Evolutionary conservation across 805 yeast species (phyloP), one percentile per base, ranked within the genome.

Genomic region (Citeromyces matritensis): DNA sequence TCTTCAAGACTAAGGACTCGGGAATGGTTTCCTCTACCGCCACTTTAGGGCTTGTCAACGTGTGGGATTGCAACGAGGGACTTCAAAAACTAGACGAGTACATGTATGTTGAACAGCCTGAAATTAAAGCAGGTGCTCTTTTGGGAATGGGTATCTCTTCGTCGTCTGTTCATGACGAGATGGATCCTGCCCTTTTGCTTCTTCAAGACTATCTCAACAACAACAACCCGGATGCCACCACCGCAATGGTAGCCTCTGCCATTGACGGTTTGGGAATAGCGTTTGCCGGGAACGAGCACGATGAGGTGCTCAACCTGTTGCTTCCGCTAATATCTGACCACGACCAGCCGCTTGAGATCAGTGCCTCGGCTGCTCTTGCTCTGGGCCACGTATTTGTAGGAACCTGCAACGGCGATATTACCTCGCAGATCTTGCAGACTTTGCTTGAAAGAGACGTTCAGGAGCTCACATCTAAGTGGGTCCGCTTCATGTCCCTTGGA

Each of bases 371-470:
- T 3, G 88, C 95, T 1, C 66, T 91, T 39, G 83, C 97, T 4
- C 65, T 91, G 40, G 95, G 98, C 30, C 94, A 86, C 47, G 80
- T 84, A 2, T 91, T 81, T 51, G 96, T 88, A 27, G 98, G 98
- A 32, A 80, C 96, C 5, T 83, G 94, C 47, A 78, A 88, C 52
- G 95, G 96, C 37, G 96, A 86, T 43, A 75, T 85, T 43, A 81
- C 95, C 0, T 77, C 94, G n/a, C 71, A 94, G 4, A 83, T 91
- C 40, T 65, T 91, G 46, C 94, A 85, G 56, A 78, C 94, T 3
- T 63, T 91, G 39, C 64, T 91, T 47, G 98, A 91, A 52, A 75
- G 95, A 44, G 80, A 78, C 34, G 67, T 73, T 29, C 51, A 62
- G 15, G 95, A 85, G 47, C 65, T 91, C 43, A 70, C 79, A 30